Percentiles rank a stretch among this genome's conserved stretches.
Conservation (phyloP, 495 filamentous ascomycete genomes). For the Podospora sp. region DNA sequence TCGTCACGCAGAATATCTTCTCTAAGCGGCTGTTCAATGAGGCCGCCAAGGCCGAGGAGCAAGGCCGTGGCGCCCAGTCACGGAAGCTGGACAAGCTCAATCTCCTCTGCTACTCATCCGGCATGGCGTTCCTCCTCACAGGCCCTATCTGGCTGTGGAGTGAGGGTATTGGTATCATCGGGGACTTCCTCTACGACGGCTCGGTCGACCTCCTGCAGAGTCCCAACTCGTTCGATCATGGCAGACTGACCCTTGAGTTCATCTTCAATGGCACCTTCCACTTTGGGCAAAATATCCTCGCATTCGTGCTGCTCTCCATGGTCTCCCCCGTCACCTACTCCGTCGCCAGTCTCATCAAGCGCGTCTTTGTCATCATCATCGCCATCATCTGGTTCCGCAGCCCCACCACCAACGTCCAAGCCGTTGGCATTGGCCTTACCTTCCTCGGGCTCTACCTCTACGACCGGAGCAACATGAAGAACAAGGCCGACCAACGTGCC, state of each 20-base stretch:
- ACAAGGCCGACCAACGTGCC: conserved; percentile 75
- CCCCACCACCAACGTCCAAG: conserved; percentile 79
- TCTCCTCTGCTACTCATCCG: conserved; percentile 92
- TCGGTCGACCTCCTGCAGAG: conserved; percentile 60
- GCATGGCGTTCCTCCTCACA: conserved; percentile 85
- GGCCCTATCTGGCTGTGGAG: conserved; percentile 92
- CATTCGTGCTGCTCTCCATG: conserved; percentile 87
- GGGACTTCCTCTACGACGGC: conserved; percentile 72
- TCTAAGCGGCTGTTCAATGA: conserved; percentile 99
- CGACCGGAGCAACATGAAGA: conserved; percentile 84
- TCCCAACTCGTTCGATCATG: conserved; percentile 76
- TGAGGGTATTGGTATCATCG: conserved; percentile 76
- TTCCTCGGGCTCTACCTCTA: conserved; percentile 95
- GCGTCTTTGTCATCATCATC: conserved; percentile 94
- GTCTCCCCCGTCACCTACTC: conserved; percentile 97
- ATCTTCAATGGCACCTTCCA: conserved; percentile 97
- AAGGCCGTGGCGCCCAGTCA: conserved; percentile 56
- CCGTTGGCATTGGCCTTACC: conserved; percentile 80
- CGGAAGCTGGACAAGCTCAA: conserved; percentile 96
- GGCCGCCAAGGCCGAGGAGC: conserved; percentile 75
- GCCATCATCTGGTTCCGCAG: conserved; percentile 97
- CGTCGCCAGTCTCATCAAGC: conserved; percentile 91
- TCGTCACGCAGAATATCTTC: conserved; percentile 98
- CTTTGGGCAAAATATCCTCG: conserved; percentile 94
- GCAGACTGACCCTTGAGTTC: conserved; percentile 77